Evolutionary conservation across 2,329 filamentous ascomycete species (phyloP), one percentile per base, ranked within the genome.

Genomic region (Fusarium sarcochroum): DNA sequence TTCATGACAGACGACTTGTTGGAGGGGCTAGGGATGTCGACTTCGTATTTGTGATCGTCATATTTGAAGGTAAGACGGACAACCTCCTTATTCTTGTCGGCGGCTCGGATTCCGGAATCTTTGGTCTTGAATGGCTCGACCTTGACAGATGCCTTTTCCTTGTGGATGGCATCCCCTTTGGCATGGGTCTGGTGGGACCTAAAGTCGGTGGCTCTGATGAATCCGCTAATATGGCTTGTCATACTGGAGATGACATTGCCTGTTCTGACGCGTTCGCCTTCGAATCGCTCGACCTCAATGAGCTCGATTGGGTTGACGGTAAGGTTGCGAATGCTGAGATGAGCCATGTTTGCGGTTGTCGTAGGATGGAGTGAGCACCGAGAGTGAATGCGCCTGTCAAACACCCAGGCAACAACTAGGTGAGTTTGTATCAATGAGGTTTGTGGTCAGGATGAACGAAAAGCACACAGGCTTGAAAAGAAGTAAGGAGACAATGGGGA

Each of bases 301-400:
- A 98, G 86, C 70, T 90, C 88, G 56, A 97, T 83, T n/a, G 89
- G 85, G 48, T 87, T 90, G 58, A 87, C 84, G 44, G 93, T 95
- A 69, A 97, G 83, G 79, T 98, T 98, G 74, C 94, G 93, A 73
- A 98, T 88, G 6, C 87, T 92, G 70, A 97, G 82, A 58, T 81
- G 79, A 18, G 82, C 79, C 85, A 87, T 87, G 58, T 58, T 68
- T 71, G 60, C 45, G 45, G 34, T 32, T 50, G 56, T 48, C 27
- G 40, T n/a, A 42, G 47, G 38, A 52, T 25, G 42, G 32, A 34
- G 14, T 44, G 27, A 54, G 25, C 32, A 25, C 38, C n/a, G 37
- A 32, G 37, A 45, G 58, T 63, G 60, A 40, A 48, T 42, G 50
- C 38, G 44, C 25, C 25, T 44, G 53, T 48, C 63, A 30, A 35